Percentiles rank a stretch among this genome's conserved stretches.
Evolutionary conservation across 2,329 filamentous ascomycete species (phyloP).

Genomic region (Cordyceps militaris): DNA sequence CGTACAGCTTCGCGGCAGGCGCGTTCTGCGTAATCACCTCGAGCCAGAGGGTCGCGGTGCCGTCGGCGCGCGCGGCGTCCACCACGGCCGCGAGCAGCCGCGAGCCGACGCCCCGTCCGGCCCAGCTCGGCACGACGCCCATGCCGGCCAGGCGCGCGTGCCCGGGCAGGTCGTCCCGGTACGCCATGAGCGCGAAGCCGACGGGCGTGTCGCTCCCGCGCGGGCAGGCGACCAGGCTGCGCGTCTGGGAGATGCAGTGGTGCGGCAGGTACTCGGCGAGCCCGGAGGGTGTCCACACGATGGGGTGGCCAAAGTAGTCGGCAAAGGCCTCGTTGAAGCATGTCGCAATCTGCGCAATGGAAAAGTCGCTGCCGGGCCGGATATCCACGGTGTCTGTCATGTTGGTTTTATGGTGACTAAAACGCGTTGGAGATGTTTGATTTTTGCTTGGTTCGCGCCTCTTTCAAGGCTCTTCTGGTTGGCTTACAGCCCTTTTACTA

Average conservation of each 20-base stretch:
- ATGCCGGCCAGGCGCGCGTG: constrained; percentile 17
- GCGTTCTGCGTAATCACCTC: constrained; percentile 19
- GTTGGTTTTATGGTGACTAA: too few relatives aligned
- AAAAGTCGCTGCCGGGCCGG: not conserved
- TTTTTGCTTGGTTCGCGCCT: too few relatives aligned
- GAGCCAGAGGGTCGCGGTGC: constrained; percentile 15
- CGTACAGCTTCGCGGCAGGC: constrained; percentile 16
- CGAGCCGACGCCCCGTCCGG: constrained; percentile 16
- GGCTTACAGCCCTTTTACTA: not conserved
- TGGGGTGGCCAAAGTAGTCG: constrained; percentile 14
- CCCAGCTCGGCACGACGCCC: constrained; percentile 16
- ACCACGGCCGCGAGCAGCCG: constrained; percentile 12
- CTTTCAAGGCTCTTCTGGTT: not conserved
- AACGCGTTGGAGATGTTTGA: too few relatives aligned
- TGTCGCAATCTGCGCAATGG: constrained; percentile 7
- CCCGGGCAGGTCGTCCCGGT: constrained; percentile 16
- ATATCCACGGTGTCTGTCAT: not conserved
- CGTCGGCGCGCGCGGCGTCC: constrained; percentile 13
- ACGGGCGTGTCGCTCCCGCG: constrained; percentile 11
- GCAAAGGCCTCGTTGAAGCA: constrained; percentile 16
- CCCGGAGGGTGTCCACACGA: constrained; percentile 10
- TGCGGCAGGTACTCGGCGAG: constrained; percentile 1
- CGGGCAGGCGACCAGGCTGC: constrained; percentile 14
- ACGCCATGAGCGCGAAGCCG: constrained; percentile 18
- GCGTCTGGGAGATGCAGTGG: constrained; percentile 12